Percentiles rank a stretch among this genome's conserved stretches.
Evolutionary conservation across 331 rosid genomes (phyloP).

Genomic region (Malus hybrid): DNA sequence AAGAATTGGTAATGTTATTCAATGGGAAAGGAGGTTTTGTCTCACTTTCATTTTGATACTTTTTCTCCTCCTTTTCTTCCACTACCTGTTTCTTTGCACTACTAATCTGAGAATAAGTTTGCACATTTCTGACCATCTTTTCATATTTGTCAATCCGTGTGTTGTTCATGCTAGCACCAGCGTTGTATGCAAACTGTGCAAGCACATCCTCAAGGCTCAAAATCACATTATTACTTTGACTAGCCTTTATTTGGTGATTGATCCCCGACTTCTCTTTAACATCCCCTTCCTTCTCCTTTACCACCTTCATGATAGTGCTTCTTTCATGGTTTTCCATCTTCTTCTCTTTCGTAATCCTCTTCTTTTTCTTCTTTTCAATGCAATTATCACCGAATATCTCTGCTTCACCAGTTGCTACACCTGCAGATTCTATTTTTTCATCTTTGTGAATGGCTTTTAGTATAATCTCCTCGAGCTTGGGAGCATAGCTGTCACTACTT

Average conservation of each 20-base stretch:
- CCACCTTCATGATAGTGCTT: not conserved
- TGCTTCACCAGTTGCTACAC: not conserved
- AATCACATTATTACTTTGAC: not conserved
- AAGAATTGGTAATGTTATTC: not conserved
- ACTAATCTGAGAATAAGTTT: not conserved
- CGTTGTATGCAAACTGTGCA: slow-evolving; percentile 1
- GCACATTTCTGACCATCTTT: not conserved
- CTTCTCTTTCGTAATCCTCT: not conserved
- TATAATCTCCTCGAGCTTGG: not conserved
- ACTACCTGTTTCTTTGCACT: not conserved
- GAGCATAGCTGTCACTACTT: not conserved
- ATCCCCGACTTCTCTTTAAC: not conserved
- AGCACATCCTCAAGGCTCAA: slow-evolving; percentile 1
- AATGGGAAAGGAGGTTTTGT: not conserved
- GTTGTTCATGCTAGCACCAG: not conserved
- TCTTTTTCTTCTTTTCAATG: not conserved
- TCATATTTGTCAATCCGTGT: not conserved
- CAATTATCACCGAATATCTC: not conserved
- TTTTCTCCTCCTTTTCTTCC: not conserved
- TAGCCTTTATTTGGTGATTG: not conserved
- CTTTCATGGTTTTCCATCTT: not conserved
- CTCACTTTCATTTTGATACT: not conserved
- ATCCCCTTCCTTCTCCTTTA: not conserved
- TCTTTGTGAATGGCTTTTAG: not conserved
- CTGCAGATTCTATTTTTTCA: not conserved